phyloP scores from a whole-genome alignment of 768 basidiomycete genomes.

The Chlorophyllum brunneum region DNA sequence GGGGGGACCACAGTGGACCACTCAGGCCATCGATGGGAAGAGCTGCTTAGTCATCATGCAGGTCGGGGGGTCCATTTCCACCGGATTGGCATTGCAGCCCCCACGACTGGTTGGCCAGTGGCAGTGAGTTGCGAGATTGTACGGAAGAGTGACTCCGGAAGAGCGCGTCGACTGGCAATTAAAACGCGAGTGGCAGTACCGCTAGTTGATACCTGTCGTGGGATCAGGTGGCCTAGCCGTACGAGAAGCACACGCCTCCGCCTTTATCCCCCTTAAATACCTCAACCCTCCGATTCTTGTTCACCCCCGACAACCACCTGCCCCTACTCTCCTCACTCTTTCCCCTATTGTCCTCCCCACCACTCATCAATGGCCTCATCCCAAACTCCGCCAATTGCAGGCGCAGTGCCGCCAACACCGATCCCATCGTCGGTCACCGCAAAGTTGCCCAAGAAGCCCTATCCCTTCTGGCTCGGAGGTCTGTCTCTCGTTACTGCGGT shows the following conservation, averaged over 20 bases:
- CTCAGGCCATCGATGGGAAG: too few relatives aligned
- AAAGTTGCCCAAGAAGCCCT: constrained; percentile 57
- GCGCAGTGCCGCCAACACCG: neutral
- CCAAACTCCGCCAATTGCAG: neutral
- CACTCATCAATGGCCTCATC: constrained; percentile 1
- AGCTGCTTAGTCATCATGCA: too few relatives aligned
- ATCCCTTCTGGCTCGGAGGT: constrained; percentile 88
- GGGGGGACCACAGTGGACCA: too few relatives aligned
- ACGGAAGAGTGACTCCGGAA: neutral
- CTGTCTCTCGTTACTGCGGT: constrained; percentile 15
- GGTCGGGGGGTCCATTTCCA: too few relatives aligned
- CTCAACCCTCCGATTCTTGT: too few relatives aligned
- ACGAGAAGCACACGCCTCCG: constrained; percentile 2
- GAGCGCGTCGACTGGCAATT: neutral
- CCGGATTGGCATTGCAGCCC: too few relatives aligned
- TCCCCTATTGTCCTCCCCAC: neutral
- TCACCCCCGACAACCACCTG: too few relatives aligned
- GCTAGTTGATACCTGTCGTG: neutral
- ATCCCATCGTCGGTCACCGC: neutral
- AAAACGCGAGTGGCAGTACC: neutral
- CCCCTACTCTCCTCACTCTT: neutral
- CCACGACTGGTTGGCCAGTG: too few relatives aligned
- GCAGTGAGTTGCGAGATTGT: too few relatives aligned
- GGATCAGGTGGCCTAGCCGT: neutral
- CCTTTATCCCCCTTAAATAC: constrained; percentile 5